These are phyloP conservation scores for Salix brachista DNA, from an alignment of 345 rosid species.

Conservation along the genomic window DNA sequence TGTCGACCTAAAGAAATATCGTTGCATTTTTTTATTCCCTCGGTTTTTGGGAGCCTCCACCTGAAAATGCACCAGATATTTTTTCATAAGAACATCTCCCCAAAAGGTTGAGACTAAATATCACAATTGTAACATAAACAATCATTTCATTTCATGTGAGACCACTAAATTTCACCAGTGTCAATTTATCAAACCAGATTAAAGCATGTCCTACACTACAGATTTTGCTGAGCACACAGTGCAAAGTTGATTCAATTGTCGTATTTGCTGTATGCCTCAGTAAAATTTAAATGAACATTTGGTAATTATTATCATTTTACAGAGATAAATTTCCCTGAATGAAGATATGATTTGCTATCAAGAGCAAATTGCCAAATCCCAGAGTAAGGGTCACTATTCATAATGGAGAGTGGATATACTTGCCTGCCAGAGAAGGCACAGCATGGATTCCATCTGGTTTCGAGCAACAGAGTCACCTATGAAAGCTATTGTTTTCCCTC, in stretches of 20 bases:
- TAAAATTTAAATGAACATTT: background rate
- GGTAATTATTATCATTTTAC: background rate
- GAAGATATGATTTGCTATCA: background rate
- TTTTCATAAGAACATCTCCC: background rate
- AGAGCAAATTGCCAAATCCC: background rate
- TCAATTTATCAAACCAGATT: background rate
- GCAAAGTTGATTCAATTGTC: background rate
- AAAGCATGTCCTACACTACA: background rate
- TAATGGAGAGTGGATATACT: conserved; percentile 17
- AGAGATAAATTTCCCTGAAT: background rate
- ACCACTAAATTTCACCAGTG: background rate
- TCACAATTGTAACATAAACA: background rate
- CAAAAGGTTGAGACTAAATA: background rate
- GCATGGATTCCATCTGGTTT: conserved; percentile 95
- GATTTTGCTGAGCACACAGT: too few species aligned
- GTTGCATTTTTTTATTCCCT: conserved; percentile 85
- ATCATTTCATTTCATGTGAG: background rate
- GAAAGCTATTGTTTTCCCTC: conserved; percentile 84
- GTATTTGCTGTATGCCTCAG: background rate
- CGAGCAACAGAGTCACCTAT: conserved; percentile 97
- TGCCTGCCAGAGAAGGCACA: conserved; percentile 99
- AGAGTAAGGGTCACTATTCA: background rate
- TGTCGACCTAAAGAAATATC: conserved; percentile 69
- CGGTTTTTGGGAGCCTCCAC: conserved; percentile 85
- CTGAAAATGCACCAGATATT: conserved; percentile 40